Evolutionary conservation across 2,329 filamentous ascomycete genomes (phyloP).

Genomic region (Chalaropsis ovoidea): DNA sequence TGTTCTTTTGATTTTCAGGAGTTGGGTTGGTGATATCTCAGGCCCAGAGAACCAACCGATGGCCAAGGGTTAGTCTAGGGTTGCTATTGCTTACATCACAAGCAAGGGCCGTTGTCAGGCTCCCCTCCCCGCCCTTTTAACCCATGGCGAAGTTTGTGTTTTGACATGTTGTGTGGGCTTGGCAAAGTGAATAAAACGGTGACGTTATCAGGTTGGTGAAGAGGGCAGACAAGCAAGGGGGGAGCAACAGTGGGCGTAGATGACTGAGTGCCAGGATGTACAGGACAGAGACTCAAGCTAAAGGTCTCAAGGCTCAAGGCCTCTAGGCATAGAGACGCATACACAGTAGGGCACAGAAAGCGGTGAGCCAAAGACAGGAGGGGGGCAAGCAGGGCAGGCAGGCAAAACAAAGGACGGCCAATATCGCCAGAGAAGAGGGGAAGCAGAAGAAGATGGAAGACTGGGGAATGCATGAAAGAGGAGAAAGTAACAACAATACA

Average conservation of each 20-base stretch:
- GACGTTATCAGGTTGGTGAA: not conserved
- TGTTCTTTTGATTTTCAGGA: too few relatives aligned
- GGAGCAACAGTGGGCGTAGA: not conserved
- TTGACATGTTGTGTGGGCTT: constrained; percentile 9
- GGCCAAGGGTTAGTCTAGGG: too few relatives aligned
- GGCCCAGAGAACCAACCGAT: too few relatives aligned
- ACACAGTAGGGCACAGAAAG: not conserved
- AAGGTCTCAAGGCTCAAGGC: too few relatives aligned
- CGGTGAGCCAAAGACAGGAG: not conserved
- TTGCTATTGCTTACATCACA: too few relatives aligned
- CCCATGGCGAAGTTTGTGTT: constrained; percentile 8
- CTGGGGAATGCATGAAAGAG: not conserved
- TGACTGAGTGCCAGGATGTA: not conserved
- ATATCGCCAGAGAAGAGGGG: not conserved
- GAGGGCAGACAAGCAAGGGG: not conserved
- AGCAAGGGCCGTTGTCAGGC: not conserved
- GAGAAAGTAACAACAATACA: not conserved
- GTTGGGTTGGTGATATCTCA: too few relatives aligned
- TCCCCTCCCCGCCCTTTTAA: constrained; percentile 1
- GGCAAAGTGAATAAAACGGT: not conserved
- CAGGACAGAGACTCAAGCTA: too few relatives aligned
- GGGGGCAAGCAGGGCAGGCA: not conserved
- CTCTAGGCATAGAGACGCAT: too few relatives aligned
- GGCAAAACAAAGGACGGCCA: not conserved
- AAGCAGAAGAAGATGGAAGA: constrained; percentile 7